Percentiles rank a stretch among this genome's conserved stretches.
Evolutionary conservation across 352 stramenopile genomes (phyloP).

Genomic region (Pseudoperonospora humuli): DNA sequence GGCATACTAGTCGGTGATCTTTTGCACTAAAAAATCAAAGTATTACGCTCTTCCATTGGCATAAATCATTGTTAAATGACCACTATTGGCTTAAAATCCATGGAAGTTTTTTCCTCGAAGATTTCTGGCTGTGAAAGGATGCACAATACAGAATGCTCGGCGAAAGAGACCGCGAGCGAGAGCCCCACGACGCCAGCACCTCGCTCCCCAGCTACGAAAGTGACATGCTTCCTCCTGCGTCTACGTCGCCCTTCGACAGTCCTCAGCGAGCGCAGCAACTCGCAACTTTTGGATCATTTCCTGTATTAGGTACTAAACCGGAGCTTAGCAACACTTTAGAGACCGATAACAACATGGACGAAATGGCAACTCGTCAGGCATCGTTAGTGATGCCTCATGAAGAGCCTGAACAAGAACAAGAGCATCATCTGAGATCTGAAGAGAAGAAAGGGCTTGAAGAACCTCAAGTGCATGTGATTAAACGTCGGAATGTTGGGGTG

Average conservation of each 20-base stretch:
- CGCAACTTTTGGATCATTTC: not conserved
- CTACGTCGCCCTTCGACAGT: conserved; percentile 1
- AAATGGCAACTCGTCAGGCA: conserved; percentile 16
- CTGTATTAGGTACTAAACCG: conserved; percentile 8
- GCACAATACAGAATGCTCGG: conserved; percentile 30
- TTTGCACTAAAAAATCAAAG: too few species aligned
- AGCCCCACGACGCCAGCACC: not conserved
- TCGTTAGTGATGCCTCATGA: conserved; percentile 12
- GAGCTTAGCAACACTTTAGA: conserved; percentile 5
- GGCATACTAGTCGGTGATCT: too few species aligned
- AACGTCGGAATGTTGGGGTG: conserved; percentile 53
- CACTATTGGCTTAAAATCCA: too few species aligned
- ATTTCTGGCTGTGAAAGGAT: conserved; percentile 28
- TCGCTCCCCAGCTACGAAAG: too few species aligned
- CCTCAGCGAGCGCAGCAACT: conserved; percentile 1
- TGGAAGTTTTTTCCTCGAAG: conserved; percentile 27
- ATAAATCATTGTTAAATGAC: not conserved
- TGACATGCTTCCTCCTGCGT: conserved; percentile 1
- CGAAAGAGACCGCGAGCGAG: conserved; percentile 6
- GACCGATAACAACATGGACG: not conserved
- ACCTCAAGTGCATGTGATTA: conserved; percentile 22
- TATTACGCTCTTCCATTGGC: not conserved
- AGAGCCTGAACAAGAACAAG: conserved; percentile 21
- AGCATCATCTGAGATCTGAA: not conserved
- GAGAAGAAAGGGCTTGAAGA: conserved; percentile 2